A percentile compares a stretch with the other conserved stretches of the same genome.
These are phyloP conservation scores for Penicillium soppii DNA, from an alignment of 495 filamentous ascomycete genomes.

Conservation along the genomic window DNA sequence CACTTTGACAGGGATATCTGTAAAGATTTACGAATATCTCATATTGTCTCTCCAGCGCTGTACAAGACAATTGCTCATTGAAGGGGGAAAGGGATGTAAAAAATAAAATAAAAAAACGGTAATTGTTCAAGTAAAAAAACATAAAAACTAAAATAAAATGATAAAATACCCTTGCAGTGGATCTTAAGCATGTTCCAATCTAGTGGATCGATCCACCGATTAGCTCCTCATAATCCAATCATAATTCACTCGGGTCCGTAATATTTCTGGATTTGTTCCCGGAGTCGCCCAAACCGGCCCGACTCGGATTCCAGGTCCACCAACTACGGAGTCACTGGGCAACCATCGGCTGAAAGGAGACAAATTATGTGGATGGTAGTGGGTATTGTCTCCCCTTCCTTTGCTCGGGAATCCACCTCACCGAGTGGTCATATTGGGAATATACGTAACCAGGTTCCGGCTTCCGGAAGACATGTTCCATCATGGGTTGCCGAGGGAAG, in stretches of 20 bases:
- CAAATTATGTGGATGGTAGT: conserved; percentile 10
- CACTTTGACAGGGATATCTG: neutral
- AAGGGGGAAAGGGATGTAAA: neutral
- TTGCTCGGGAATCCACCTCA: conserved; percentile 27
- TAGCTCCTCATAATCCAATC: conserved; percentile 15
- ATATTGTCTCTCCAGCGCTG: too few relatives aligned
- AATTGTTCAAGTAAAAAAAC: neutral
- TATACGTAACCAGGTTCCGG: conserved; percentile 18
- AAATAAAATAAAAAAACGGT: too few relatives aligned
- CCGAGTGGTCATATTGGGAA: conserved; percentile 27
- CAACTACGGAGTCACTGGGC: conserved; percentile 26
- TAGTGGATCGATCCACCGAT: conserved; percentile 20
- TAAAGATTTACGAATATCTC: too few relatives aligned
- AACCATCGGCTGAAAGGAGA: conserved; percentile 23
- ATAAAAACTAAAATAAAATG: neutral
- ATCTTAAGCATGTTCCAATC: conserved; percentile 23
- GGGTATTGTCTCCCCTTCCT: conserved; percentile 10
- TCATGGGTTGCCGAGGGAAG: conserved; percentile 5
- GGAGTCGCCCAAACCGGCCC: conserved; percentile 30
- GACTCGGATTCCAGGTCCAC: conserved; percentile 34
- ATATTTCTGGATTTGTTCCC: conserved; percentile 24
- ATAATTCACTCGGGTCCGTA: conserved; percentile 11
- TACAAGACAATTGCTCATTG: too few relatives aligned
- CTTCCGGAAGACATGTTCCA: conserved; percentile 8
- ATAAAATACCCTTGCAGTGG: conserved; percentile 24